Base-by-base conservation (phyloP, 306 rosid genomes). In the Cucurbita ficifolia region DNA sequence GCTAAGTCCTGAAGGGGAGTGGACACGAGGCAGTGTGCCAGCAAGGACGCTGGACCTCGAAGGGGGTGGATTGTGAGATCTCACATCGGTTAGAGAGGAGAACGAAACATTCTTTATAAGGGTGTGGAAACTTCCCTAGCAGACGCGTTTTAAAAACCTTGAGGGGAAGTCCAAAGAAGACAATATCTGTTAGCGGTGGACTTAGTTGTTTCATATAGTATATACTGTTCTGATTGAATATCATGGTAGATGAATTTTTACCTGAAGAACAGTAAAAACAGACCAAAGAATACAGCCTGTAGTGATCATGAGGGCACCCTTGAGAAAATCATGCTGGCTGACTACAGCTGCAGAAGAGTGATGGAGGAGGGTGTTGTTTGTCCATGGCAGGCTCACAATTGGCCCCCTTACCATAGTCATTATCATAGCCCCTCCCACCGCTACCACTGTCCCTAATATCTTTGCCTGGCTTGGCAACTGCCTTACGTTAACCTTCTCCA, bases 381-480 rank as follows among this genome's bases (percentile, higher is more conserved):
- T 79, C 96, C 96, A 89, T 40, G 83, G 12, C 84, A 92, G 77
- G 63, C 84, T 86, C 40, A 92, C 57, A 24, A 85, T 38, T 5
- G 94, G 94, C 0, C 97, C 97, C 80, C 83, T 88, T 79, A 89
- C 90, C 17, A 88, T 50, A 17, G 96, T 92, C 97, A 92, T 92
- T 78, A 88, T 11, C 94, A 87, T 86, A 36, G 96, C 97, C 51
- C 96, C 97, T 55, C 85, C 96, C 58, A 92, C 96, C 0, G 97
- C 86, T 81, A 88, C 82, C 40, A 79, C 17, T 3, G 97, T 92
- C 71, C 97, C 97, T 49, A 79, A 52, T 1, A 46, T 49, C 81
- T 83, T 87, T 51, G 81, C 87, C 67, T 55, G 82, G 80, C 89
- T 67, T 8, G 52, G 71, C 48, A 72, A 21, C 10, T 76, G 84